Conservation (phyloP, 2,329 filamentous ascomycete genomes). For the Colletotrichum sp. region DNA sequence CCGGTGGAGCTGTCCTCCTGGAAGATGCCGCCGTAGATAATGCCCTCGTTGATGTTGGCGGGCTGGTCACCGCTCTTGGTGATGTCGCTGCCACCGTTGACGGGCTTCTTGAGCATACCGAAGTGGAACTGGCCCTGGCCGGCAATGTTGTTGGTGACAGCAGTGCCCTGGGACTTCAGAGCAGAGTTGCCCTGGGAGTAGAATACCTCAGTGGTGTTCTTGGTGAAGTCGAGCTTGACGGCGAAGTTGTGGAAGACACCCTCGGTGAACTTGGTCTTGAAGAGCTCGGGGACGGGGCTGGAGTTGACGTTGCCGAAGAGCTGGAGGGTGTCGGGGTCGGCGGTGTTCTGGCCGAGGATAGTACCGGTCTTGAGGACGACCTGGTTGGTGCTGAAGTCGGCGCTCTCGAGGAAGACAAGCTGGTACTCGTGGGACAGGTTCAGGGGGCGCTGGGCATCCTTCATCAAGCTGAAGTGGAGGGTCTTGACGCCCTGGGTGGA, state of each 20-base stretch:
- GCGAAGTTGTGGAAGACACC: slow-evolving; percentile 68
- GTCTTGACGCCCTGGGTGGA: slow-evolving; percentile 62
- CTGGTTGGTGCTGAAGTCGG: slow-evolving; percentile 55
- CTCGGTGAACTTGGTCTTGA: slow-evolving; percentile 53
- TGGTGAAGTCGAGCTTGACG: slow-evolving; percentile 59
- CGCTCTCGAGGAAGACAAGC: slow-evolving; percentile 55
- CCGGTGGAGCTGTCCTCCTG: slow-evolving; percentile 49
- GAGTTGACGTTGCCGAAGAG: slow-evolving; percentile 54
- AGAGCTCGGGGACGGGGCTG: slow-evolving; percentile 52
- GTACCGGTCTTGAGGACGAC: slow-evolving; percentile 61
- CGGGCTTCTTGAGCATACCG: slow-evolving; percentile 66
- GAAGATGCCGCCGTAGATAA: slow-evolving; percentile 59
- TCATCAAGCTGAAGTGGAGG: slow-evolving; percentile 64
- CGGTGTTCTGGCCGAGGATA: slow-evolving; percentile 44
- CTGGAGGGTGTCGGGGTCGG: slow-evolving; percentile 46
- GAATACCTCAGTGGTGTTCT: slow-evolving; percentile 60
- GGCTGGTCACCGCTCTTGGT: slow-evolving; percentile 53
- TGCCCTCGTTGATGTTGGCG: slow-evolving; percentile 53
- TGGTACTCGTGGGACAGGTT: slow-evolving; percentile 69
- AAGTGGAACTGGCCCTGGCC: slow-evolving; percentile 68
- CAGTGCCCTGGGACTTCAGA: slow-evolving; percentile 51
- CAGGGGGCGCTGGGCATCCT: slow-evolving; percentile 54
- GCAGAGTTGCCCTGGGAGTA: slow-evolving; percentile 55
- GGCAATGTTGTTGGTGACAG: slow-evolving; percentile 54
- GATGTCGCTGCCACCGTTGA: slow-evolving; percentile 48